phyloP scores from a whole-genome alignment of 2,329 filamentous ascomycete genomes.

The Coniochaeta pulveracea region DNA sequence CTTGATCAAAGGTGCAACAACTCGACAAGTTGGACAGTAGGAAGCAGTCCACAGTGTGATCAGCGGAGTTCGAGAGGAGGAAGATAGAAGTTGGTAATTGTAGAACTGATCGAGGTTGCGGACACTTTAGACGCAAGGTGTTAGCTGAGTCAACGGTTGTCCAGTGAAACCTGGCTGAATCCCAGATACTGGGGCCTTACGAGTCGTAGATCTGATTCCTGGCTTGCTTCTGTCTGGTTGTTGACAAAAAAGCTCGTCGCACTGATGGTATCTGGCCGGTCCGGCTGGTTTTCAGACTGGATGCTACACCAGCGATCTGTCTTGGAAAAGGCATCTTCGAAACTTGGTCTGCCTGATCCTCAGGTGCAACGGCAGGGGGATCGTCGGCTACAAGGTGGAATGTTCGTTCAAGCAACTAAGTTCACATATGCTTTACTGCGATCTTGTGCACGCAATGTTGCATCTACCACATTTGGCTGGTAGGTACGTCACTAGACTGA shows the following conservation, averaged over 20 bases:
- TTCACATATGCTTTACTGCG: no score
- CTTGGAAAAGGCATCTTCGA: no score
- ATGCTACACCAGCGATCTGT: no score
- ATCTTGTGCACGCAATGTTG: no score
- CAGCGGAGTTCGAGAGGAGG: slow-evolving; percentile 41
- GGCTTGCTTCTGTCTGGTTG: slow-evolving; percentile 7
- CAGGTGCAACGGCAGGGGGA: no score
- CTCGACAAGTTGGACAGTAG: slow-evolving; percentile 43
- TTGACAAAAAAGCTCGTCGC: slow-evolving; percentile 1
- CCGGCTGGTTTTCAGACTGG: no score
- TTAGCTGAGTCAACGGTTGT: neutral
- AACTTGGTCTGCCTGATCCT: no score
- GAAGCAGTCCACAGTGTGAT: slow-evolving; percentile 50
- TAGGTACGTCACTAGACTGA: no score
- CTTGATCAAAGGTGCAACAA: slow-evolving; percentile 34
- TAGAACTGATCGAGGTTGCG: slow-evolving; percentile 41
- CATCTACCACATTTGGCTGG: no score
- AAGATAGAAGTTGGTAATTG: slow-evolving; percentile 43
- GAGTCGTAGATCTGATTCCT: slow-evolving; percentile 27
- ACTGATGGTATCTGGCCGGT: no score
- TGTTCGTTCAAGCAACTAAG: no score
- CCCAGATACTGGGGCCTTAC: slow-evolving; percentile 17
- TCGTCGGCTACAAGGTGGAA: no score
- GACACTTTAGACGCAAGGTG: slow-evolving; percentile 26
- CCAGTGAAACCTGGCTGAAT: neutral